Evolutionary conservation across 2,329 filamentous ascomycete genomes (phyloP), one percentile per base, ranked within the genome.

Genomic region (Trichoderma sp.): DNA sequence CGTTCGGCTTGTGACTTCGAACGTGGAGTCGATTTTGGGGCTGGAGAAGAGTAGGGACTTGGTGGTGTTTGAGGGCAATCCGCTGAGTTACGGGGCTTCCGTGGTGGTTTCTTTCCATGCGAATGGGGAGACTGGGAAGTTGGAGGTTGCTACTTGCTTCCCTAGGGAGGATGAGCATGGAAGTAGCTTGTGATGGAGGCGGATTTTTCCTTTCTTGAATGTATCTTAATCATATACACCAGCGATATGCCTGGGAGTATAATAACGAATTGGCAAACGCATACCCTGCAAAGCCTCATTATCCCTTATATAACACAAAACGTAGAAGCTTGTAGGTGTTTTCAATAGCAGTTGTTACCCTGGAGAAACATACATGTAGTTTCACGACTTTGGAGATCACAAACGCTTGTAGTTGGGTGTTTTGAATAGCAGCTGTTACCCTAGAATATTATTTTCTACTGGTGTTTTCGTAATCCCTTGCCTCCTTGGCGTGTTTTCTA

Each of bases 1-100:
- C 14, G 75, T 84, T 15, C 74, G 79, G 28, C 76, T 85, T 18
- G 80, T 84, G 1, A 80, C 81, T 6, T 76, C 74, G 24, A 85
- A 84, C 66, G 77, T 84, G 26, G 82, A 85, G 73, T 76, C 80
- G 51, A 83, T 84, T 26, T 75, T 85, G 21, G 77, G 79, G 2
- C 76, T 85, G 28, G 75, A 80, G 57, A 76, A 73, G 34, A 78
- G 76, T 63, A 76, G 74, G 14, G 83, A 85, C 71, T 76, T 84
- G 57, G 83, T 85, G 11, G 72, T 85, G 18, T 85, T 79, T 76
- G 83, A 85, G 74, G 82, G 82, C 6, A 79, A 80, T 74, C 83
- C 83, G 24, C 73, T 85, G 56, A 76, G 81, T 71, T 82, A 79
- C 64, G 81, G 82, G 4, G 83, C 79, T 1, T 82, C 79, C 51